phyloP scores from a whole-genome alignment of 306 rosid species.

The Pyrus bretschneideri region DNA sequence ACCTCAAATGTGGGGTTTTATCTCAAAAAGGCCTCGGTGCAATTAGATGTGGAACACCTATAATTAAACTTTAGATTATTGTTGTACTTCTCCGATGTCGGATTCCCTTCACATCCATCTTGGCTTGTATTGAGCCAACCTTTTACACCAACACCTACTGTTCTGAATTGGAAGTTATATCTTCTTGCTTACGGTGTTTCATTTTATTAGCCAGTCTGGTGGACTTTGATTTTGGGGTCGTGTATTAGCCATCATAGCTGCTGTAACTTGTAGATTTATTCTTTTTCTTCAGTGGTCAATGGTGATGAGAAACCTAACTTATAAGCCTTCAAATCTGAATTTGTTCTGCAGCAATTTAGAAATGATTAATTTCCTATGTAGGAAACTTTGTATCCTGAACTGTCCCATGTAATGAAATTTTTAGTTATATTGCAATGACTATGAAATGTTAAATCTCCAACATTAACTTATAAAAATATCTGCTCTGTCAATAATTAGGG shows the following conservation, averaged over 20 bases:
- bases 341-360: neutral
- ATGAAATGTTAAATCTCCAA: neutral
- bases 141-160: neutral
- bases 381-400: neutral
- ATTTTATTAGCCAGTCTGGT: neutral
- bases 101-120: too few relatives aligned
- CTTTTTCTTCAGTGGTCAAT: neutral
- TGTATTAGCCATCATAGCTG: neutral
- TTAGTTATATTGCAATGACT: neutral
- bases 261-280: neutral
- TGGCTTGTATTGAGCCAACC: too few relatives aligned
- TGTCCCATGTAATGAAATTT: neutral
- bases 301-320: neutral
- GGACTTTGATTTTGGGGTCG: neutral
- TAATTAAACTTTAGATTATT: too few relatives aligned
- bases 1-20: too few relatives aligned
- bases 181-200: neutral
- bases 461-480: neutral
- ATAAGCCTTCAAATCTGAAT: neutral
- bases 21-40: too few relatives aligned
- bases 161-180: neutral
- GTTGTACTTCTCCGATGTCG: too few relatives aligned
- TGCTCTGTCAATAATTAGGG: neutral
- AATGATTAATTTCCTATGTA: neutral
- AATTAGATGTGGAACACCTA: too few relatives aligned